Evolutionary conservation across 495 filamentous ascomycete genomes (phyloP), one percentile per base, ranked within the genome.

Genomic region (Xylaria sp.): DNA sequence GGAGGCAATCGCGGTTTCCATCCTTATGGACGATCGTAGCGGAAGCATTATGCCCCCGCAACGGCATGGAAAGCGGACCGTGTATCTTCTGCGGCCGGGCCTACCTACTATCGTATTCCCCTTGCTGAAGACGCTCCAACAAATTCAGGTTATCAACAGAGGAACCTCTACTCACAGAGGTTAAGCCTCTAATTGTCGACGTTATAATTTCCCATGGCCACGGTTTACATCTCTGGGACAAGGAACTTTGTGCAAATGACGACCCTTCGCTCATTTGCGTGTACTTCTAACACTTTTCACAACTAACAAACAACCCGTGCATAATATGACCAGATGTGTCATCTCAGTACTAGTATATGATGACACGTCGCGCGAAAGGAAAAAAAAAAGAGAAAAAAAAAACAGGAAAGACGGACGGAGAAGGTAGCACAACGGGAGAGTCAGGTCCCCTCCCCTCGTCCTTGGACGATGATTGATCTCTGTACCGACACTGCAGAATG

Each of bases 1-100:
- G 93, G 94, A 66, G 90, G 87, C 5, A 84, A 81, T 43, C 82
- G 91, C 26, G 91, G 93, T 6, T 97, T 90, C 82, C 94, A 97
- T 82, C 94, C 94, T 48, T 97, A 97, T 80, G 82, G 77, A 19
- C 75, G 77, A 44, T 78, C 77, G 63, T 15, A 26, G 21, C 63
- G 43, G 53, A 46, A 48, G 19, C 21, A 7, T 11, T 19, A 29
- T 9, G 19, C 48, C 44, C 1, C 41, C n/a, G n/a, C n/a, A n/a
- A n/a, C n/a, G n/a, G n/a, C n/a, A n/a, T n/a, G n/a, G n/a, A n/a
- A n/a, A n/a, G n/a, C n/a, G n/a, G n/a, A n/a, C n/a, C n/a, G n/a
- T n/a, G 21, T 43, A 15, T 12, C 9, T 26, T 37, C 26, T 41
- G 31, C 21, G 29, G 11, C 14, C 21, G n/a, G 43, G 19, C 55